Evolutionary conservation across 345 rosid genomes (phyloP).

Genomic region (Citrus medica): DNA sequence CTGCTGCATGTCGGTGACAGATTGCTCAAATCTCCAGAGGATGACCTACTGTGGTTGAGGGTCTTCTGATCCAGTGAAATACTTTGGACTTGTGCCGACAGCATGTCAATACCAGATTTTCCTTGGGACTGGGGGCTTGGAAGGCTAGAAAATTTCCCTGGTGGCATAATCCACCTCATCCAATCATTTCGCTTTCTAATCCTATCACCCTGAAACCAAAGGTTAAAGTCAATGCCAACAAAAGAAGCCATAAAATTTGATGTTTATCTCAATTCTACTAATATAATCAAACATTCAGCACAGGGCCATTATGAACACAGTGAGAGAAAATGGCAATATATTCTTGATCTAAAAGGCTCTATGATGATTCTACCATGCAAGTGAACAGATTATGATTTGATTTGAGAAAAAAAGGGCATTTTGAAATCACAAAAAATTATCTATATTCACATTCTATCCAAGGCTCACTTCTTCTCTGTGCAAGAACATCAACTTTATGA

Average conservation of each 20-base stretch:
- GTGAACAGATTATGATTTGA: not conserved
- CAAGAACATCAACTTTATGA: not conserved
- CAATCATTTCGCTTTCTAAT: constrained; percentile 68
- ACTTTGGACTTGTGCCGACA: constrained; percentile 23
- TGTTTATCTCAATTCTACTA: not conserved
- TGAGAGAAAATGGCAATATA: not conserved
- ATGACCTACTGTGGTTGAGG: constrained; percentile 6
- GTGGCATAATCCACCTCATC: constrained; percentile 61
- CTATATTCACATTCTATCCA: not conserved
- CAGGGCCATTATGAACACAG: not conserved
- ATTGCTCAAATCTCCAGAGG: constrained; percentile 9
- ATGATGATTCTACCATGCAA: not conserved
- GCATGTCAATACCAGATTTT: constrained; percentile 24
- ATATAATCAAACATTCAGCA: not conserved
- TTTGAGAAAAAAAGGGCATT: not conserved
- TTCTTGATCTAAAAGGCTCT: not conserved
- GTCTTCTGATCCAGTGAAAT: constrained; percentile 35
- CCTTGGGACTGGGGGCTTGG: constrained; percentile 20
- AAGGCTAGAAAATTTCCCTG: constrained; percentile 29
- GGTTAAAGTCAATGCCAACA: not conserved
- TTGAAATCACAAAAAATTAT: not conserved
- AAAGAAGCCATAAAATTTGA: not conserved
- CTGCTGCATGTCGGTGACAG: not conserved
- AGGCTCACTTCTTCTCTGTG: not conserved
- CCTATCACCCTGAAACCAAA: constrained; percentile 57